These are phyloP conservation scores for Stellera chamaejasme DNA, from an alignment of 345 rosid genomes.

Conservation along the genomic window DNA sequence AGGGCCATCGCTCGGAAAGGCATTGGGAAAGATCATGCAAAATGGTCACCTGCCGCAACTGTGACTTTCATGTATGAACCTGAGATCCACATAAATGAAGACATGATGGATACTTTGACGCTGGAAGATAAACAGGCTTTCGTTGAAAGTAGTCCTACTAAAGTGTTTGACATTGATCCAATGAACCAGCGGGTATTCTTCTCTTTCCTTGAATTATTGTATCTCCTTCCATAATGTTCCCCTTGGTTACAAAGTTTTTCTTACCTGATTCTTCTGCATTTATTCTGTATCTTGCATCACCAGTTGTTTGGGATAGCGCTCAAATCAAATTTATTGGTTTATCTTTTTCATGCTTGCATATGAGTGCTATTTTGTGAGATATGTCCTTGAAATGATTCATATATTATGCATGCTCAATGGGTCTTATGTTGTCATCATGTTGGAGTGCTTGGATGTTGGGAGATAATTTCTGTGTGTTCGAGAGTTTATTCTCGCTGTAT, in stretches of 20 bases:
- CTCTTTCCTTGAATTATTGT: background rate
- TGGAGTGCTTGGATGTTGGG: too few relatives aligned
- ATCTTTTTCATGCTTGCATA: too few relatives aligned
- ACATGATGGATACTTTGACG: constrained; percentile 68
- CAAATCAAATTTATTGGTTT: too few relatives aligned
- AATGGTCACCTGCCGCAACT: constrained; percentile 99
- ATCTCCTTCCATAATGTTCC: background rate
- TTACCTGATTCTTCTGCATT: background rate
- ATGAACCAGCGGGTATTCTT: constrained; percentile 55
- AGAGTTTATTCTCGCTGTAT: too few relatives aligned
- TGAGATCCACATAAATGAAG: constrained; percentile 84
- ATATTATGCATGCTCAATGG: too few relatives aligned
- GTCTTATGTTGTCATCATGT: too few relatives aligned
- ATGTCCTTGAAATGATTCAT: too few relatives aligned
- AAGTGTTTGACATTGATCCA: constrained; percentile 66
- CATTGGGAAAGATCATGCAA: constrained; percentile 93
- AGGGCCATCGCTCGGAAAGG: constrained; percentile 97
- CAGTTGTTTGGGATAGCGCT: too few relatives aligned
- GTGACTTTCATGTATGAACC: constrained; percentile 95
- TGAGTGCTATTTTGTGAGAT: too few relatives aligned
- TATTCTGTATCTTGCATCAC: too few relatives aligned
- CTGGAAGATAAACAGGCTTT: constrained; percentile 60
- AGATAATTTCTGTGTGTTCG: too few relatives aligned
- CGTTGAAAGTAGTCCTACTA: constrained; percentile 91
- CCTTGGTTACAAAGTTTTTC: background rate